These are phyloP conservation scores for Gnaphalium uliginosum DNA, from an alignment of 129 eudicot genomes.

Conservation along the genomic window DNA sequence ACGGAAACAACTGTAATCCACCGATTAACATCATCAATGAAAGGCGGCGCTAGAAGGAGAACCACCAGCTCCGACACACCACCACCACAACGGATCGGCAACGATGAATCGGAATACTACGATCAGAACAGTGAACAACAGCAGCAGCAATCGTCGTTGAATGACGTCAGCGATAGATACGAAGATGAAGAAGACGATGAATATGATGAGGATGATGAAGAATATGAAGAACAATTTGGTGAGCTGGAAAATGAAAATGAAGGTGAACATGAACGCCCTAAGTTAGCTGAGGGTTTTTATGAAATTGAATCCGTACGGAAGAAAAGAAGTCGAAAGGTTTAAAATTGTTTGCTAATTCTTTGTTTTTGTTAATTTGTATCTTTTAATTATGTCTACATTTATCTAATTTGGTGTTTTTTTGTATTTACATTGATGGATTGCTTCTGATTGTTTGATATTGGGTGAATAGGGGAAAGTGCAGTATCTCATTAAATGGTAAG, in stretches of 20 bases:
- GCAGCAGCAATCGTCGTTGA: constrained; percentile 22
- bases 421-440: constrained; percentile 27
- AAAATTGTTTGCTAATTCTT: neutral
- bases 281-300: constrained; percentile 79
- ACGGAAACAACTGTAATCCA: neutral
- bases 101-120: constrained; percentile 22
- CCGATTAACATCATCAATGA: constrained; percentile 22
- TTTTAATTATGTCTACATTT: neutral
- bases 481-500: constrained; percentile 83
- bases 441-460: constrained; percentile 9
- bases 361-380: neutral
- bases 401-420: constrained; percentile 24
- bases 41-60: constrained; percentile 32
- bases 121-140: constrained; percentile 23
- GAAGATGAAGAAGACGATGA: constrained; percentile 35
- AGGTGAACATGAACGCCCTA: constrained; percentile 21
- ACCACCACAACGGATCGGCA: constrained; percentile 15
- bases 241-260: constrained; percentile 25
- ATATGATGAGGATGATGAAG: constrained; percentile 5
- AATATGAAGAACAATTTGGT: constrained; percentile 26
- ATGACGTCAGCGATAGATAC: constrained; percentile 30
- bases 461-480: constrained; percentile 61
- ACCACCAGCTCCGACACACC: constrained; percentile 27
- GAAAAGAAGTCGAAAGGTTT: constrained; percentile 77
- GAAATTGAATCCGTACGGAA: constrained; percentile 81